Conservation (phyloP, 176 grass and related monocot species). For the Avena atlantica region DNA sequence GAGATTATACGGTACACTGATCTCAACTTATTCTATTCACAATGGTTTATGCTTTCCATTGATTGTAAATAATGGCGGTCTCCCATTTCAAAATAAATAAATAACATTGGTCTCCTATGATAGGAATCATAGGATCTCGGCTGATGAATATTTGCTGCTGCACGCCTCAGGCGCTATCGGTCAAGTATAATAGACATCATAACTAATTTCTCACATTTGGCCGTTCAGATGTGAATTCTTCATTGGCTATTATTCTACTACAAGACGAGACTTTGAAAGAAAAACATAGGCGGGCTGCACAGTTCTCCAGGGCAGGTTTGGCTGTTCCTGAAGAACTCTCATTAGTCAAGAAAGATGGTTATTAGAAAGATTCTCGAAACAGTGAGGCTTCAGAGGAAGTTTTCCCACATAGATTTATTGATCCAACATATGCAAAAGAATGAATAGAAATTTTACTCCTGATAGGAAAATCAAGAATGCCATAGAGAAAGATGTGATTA, state of each 20-base stretch:
- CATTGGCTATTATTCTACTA: background rate
- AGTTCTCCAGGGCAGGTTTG: background rate
- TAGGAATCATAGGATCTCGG: constrained; percentile 77
- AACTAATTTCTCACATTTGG: background rate
- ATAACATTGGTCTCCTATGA: background rate
- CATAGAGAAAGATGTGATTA: background rate
- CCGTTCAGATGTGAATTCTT: background rate
- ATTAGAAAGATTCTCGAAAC: background rate
- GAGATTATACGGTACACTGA: constrained; percentile 64
- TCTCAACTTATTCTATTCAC: constrained; percentile 28
- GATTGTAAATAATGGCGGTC: constrained; percentile 4
- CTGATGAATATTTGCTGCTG: constrained; percentile 64
- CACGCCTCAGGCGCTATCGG: constrained; percentile 81
- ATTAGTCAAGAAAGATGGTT: background rate
- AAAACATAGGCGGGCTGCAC: background rate
- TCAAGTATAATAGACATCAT: constrained; percentile 51
- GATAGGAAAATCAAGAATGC: background rate
- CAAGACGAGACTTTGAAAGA: background rate
- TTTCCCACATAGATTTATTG: background rate
- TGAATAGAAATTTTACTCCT: background rate
- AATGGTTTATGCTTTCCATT: constrained; percentile 13
- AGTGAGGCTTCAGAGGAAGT: background rate
- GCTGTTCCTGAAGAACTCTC: background rate
- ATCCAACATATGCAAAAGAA: background rate
- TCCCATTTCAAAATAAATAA: too few relatives aligned